Evolutionary conservation across 78 protist genomes (phyloP).

Genomic region (Speleostelium caveatum): DNA sequence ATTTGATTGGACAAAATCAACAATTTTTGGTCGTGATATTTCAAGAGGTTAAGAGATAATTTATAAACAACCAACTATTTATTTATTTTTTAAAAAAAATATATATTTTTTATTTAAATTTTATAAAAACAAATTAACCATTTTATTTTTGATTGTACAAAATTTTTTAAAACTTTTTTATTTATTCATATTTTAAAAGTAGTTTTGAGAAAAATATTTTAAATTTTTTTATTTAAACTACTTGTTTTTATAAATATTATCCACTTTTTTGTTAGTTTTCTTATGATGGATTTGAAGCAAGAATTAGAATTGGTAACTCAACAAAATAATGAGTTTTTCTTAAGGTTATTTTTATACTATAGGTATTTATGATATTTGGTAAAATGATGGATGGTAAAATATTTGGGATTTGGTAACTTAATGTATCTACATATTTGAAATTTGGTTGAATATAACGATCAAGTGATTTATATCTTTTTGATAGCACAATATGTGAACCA

Average conservation of each 20-base stretch:
- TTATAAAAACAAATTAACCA: too few relatives aligned
- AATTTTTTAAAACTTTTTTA: too few relatives aligned
- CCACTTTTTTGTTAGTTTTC: too few relatives aligned
- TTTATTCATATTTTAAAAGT: too few relatives aligned
- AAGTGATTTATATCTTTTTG: constrained; percentile 13
- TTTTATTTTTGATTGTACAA: too few relatives aligned
- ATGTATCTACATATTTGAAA: constrained; percentile 2
- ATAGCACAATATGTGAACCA: neutral
- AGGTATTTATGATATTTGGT: constrained; percentile 27
- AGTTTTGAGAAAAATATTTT: too few relatives aligned
- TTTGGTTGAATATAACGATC: constrained; percentile 6
- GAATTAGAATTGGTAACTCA: neutral
- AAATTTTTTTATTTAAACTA: too few relatives aligned
- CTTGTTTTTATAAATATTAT: too few relatives aligned
- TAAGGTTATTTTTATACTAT: constrained; percentile 18
- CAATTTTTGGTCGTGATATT: constrained; percentile 72
- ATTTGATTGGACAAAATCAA: constrained; percentile 54
- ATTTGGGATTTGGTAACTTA: constrained; percentile 21
- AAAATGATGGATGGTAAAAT: constrained; percentile 29
- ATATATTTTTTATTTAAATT: too few relatives aligned
- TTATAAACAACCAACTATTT: too few relatives aligned
- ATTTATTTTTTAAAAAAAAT: too few relatives aligned
- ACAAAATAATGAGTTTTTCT: neutral
- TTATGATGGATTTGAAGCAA: neutral
- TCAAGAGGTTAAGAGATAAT: constrained; percentile 68